Evolutionary conservation across 768 basidiomycete genomes (phyloP), one percentile per base, ranked within the genome.

Genomic region (Suillus subaureus): DNA sequence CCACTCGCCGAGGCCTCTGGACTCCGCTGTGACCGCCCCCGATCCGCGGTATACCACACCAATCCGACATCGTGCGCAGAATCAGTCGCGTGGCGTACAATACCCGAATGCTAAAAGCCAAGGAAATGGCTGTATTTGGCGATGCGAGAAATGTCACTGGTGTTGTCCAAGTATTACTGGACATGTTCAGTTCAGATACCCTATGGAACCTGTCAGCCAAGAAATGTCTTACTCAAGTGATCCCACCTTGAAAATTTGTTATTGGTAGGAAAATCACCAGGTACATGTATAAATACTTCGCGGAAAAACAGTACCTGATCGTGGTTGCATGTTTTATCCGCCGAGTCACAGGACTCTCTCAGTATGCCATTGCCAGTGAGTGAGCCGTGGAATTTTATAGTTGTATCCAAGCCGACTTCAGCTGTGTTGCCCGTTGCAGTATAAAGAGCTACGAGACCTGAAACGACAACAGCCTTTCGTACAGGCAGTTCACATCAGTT

Each of bases 111-210:
- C 65, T 85, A 84, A 3, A 80, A 76, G 31, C 78, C 62, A 33
- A 76, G 55, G 67, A 77, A 74, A 23, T 54, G 4, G 31, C 65
- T 63, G 68, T 85, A 87, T 67, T 83, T 84, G n/a, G 76, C 76
- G 0, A 72, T 77, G 18, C 84, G 80, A 33, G 77, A 70, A 23
- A 79, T 18, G 64, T 83, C 79, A 49, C 81, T 78, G 39, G 81
- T 85, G 56, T 58, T 67, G 66, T 85, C 84, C 35, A 87, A 76
- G 69, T 86, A 85, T 67, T 78, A 85, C 57, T 81, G 79, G 6
- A 86, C 66, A 61, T 84, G 82, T 67, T 86, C 86, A 18, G 78
- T 85, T 83, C 84, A 85, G 21, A 85, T 66, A 16, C 85, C 84
- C 72, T 72, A 42, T 13, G 62, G 42, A 21, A 62, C 26, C 23